phyloP scores from a whole-genome alignment of 371 early-diverging fungal species.

The Quaeritorhiza haematococci region DNA sequence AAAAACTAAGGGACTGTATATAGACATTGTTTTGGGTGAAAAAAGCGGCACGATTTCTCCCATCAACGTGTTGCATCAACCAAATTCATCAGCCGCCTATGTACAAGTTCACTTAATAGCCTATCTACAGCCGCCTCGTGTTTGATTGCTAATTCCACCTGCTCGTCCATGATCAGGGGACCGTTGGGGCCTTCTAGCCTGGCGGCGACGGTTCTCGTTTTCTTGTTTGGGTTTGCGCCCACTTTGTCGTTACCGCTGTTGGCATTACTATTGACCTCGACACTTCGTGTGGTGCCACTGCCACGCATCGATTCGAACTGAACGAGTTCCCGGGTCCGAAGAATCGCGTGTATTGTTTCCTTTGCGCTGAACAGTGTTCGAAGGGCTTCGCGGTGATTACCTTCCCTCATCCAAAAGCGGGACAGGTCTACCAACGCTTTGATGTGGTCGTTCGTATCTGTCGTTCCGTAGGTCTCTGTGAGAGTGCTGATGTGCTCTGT shows the following conservation, averaged over 20 bases:
- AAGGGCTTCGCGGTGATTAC: slow-evolving; percentile 17
- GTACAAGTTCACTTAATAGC: background rate
- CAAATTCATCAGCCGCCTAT: background rate
- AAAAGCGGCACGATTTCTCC: background rate
- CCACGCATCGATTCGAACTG: too few relatives aligned
- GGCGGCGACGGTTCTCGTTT: too few relatives aligned
- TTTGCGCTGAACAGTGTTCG: slow-evolving; percentile 13
- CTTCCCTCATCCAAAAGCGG: slow-evolving; percentile 12
- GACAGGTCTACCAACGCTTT: slow-evolving; percentile 18
- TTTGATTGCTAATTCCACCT: too few relatives aligned
- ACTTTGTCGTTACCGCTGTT: too few relatives aligned
- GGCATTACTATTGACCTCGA: too few relatives aligned
- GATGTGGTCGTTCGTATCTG: slow-evolving; percentile 9
- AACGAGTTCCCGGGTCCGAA: too few relatives aligned
- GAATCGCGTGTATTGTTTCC: slow-evolving; percentile 1
- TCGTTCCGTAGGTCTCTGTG: slow-evolving; percentile 3
- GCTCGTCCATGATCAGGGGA: too few relatives aligned
- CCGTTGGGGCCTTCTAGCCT: too few relatives aligned
- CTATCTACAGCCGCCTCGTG: too few relatives aligned
- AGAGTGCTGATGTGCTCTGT: slow-evolving; percentile 12
- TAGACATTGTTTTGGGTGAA: background rate
- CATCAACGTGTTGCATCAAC: too few relatives aligned
- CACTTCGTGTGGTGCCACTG: too few relatives aligned
- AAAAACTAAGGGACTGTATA: background rate
- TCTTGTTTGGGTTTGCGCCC: too few relatives aligned